Evolutionary conservation across 106 monocot genomes (phyloP), one percentile per base, ranked within the genome.

Genomic region (Acanthochlamys bracteata): DNA sequence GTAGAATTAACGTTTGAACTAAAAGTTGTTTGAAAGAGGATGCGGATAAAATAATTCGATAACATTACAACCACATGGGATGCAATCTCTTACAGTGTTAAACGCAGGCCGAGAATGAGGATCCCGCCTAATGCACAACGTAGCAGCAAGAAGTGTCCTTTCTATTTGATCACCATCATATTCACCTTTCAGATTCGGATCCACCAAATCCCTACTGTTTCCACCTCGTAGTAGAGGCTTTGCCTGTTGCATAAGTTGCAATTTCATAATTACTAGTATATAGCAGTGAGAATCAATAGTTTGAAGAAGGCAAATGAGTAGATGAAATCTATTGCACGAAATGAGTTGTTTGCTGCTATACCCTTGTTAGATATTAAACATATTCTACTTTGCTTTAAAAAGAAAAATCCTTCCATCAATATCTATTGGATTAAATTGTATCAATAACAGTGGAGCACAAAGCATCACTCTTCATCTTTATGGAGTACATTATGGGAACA

Each of bases 161-260:
- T 63, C 63, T 22, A 63, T 63, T 42, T 63, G 63, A 42, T 63
- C 63, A 20, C 21, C 23, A 19, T 63, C 63, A 13, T 63, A 63
- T 41, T 41, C 43, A 63, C 45, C 41, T 16, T 42, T 7, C 15
- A 63, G 41, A 42, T 4, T 27, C 10, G 41, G 63, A 45, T 63
- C 63, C 42, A 63, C 43, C 42, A 63, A 22, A 7, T 63, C 26
- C 42, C 20, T 63, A 13, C 16, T 20, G 22, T 63, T 63, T 45
- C 20, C 63, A 60, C 60, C 19, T 17, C 39, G 24, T 33, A 60
- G 60, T 22, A 60, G 7, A 0, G 60, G 60, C 27, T 60, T 60
- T 60, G 60, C 60, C 60, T 60, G 60, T 16, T 1, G 25, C 2
- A 25, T 33, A 25, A 60, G 33, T 27, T 19, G 10, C 24, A 26